Evolutionary conservation across 352 stramenopile species (phyloP), one percentile per base, ranked within the genome.

Genomic region (Globisporangium middletonii): DNA sequence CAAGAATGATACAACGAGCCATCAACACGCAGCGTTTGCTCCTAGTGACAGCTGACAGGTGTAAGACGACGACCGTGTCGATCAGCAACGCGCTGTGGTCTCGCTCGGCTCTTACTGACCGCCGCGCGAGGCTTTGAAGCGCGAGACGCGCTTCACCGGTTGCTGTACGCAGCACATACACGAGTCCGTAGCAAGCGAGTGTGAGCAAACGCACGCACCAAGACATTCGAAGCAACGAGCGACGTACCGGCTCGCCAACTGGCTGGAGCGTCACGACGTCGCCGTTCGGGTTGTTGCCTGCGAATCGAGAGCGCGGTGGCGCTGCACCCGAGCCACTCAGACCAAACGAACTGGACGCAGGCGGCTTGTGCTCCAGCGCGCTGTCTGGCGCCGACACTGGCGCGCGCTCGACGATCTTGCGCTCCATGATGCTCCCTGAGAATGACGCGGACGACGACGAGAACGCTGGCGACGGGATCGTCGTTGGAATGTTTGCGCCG

Each of bases 91-190:
- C 30, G 33, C 33, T 38, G 33, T 38, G 5, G 33, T 13, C 33
- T 38, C 33, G 33, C 12, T 33, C 19, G 15, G 8, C 16, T 35
- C 3, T 42, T 57, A 57, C 15, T 60, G 53, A 28, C 53, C 53
- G 0, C 41, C 48, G 27, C 82, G 72, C 8, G 83, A 68, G 3
- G 78, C 80, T 77, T 86, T 85, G 54, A 95, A 95, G 35, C 85
- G 77, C 11, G 85, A 95, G 1, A 95, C 85, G 35, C 85, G 81
- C 62, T 92, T 87, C 42, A 92, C 81, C 9, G 83, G 83, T 89
- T 89, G 73, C 83, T 93, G 35, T 12, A 33, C 1, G 2, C 12
- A 55, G 7, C 26, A 44, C 23, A 23, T 0, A 23, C 23, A 23
- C 44, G 18, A 43, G 33, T 38, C 5, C 9, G 41, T 19, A 4